Base-by-base conservation (phyloP, 768 basidiomycete genomes). In the Calocybe cyanea region DNA sequence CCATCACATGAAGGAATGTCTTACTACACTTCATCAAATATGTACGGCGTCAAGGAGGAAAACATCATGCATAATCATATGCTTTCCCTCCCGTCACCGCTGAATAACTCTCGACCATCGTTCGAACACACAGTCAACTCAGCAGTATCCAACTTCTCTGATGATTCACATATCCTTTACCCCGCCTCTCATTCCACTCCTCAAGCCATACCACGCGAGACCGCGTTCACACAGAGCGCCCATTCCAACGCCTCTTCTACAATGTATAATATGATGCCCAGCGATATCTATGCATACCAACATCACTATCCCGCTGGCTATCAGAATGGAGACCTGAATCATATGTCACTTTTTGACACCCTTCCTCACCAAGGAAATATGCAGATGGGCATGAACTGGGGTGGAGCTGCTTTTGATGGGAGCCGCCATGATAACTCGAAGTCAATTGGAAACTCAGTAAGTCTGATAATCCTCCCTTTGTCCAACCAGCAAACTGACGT, bases 41-140 rank as follows among this genome's bases (percentile, higher is more conserved):
- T 48, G 18, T 55, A 51, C 49, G 50, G 48, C 41, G 31, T 54
- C 19, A 57, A 60, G 35, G 51, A 57, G 37, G 50, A 54, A 35
- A 38, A 38, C 30, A n/a, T 55, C 11, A 53, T 60, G 38, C 52
- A 57, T 2, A 56, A 59, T 24, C 57, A 61, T 7, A 56, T 56
- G 43, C 45, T 56, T 14, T 48, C 58, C 14, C 47, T 62, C 0
- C 55, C 60, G 5, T 48, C 63, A 15, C 58, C 52, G 4, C 37
- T 52, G 15, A 56, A 59, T 25, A 43, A 51, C 13, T 57, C 61
- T 33, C 50, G 51, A 3, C 60, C 58, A 9, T 52, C 60, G n/a
- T 64, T 69, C 46, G 68, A 72, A 19, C 46, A n/a, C n/a, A n/a
- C n/a, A n/a, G n/a, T n/a, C n/a, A n/a, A 64, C 28, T 56, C 61